Evolutionary conservation across 257 asterid species (phyloP).

Genomic region (Plantago ovata): DNA sequence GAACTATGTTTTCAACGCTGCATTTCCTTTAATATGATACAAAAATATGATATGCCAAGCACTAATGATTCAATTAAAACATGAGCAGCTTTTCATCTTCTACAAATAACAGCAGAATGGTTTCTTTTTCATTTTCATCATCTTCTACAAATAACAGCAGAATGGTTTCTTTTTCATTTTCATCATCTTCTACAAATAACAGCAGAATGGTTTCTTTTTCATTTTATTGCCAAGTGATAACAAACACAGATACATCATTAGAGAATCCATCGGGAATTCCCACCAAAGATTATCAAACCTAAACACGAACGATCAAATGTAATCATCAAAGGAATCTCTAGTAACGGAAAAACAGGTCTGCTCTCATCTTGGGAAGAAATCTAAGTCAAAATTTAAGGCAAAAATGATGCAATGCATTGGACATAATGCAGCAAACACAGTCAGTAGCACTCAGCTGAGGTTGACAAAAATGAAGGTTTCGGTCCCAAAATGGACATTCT

Average conservation of each 20-base stretch:
- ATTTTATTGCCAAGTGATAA: neutral
- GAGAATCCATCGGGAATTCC: neutral
- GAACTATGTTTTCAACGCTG: too few relatives aligned
- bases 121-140: neutral
- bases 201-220: neutral
- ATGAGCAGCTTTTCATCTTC: too few relatives aligned
- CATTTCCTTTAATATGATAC: too few relatives aligned
- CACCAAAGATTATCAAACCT: neutral
- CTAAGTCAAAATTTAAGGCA: neutral
- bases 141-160: neutral
- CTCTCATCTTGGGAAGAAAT: conserved; percentile 8
- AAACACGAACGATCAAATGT: neutral
- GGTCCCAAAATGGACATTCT: neutral
- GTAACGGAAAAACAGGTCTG: neutral
- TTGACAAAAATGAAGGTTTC: neutral
- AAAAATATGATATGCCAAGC: too few relatives aligned
- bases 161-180: too few relatives aligned
- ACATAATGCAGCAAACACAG: too few relatives aligned
- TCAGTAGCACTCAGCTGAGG: neutral
- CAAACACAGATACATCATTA: neutral
- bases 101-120: neutral
- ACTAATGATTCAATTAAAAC: too few relatives aligned
- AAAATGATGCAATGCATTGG: neutral
- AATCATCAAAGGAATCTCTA: neutral
- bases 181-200: neutral